Conservation (phyloP, 495 filamentous ascomycete species). For the Talaromyces stipitatus region DNA sequence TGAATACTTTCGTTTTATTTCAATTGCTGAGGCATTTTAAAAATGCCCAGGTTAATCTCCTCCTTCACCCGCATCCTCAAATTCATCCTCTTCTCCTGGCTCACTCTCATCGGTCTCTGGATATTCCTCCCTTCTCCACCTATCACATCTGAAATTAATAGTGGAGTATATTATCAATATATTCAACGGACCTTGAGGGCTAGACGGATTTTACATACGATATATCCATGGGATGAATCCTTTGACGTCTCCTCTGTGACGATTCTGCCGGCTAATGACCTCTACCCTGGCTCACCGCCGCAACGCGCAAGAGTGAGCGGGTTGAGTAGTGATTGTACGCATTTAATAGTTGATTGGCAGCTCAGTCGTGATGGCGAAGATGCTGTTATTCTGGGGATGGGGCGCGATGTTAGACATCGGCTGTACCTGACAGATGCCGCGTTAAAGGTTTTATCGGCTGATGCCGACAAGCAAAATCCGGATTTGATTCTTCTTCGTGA, state of each 20-base stretch:
- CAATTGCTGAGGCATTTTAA: background rate
- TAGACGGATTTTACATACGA: background rate
- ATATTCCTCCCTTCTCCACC: background rate
- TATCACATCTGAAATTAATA: background rate
- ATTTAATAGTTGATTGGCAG: background rate
- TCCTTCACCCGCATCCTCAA: background rate
- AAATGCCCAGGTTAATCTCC: conserved; percentile 8
- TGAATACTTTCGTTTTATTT: background rate
- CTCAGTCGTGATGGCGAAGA: background rate
- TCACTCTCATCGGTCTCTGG: conserved; percentile 6
- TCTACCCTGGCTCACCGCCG: background rate
- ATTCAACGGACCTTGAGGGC: background rate
- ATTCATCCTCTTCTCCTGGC: background rate
- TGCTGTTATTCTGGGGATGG: background rate
- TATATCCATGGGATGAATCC: background rate
- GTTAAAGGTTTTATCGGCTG: background rate
- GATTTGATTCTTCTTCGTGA: background rate
- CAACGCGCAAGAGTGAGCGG: background rate
- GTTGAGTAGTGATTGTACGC: background rate
- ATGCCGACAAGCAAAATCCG: too few relatives aligned
- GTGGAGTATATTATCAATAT: background rate
- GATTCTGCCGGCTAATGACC: background rate
- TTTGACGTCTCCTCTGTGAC: background rate
- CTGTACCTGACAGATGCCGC: conserved; percentile 1
- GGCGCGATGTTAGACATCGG: background rate